A percentile compares a stretch with the other conserved stretches of the same genome.
phyloP scores from a whole-genome alignment of 2,329 filamentous ascomycete species.

The Pseudogymnoascus verrucosus region DNA sequence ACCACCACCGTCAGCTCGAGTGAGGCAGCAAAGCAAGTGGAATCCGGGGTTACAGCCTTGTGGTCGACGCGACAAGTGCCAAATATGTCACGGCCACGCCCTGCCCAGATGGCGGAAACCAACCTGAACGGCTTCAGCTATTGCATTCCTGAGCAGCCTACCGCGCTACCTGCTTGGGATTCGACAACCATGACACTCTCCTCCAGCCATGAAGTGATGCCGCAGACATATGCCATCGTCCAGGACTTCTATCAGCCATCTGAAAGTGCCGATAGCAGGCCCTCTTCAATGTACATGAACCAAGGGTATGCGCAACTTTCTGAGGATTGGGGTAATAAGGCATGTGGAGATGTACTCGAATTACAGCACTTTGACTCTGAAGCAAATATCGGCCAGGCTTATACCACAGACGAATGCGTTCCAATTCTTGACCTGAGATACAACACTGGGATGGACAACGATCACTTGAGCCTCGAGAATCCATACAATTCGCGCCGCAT shows the following conservation, averaged over 20 bases:
- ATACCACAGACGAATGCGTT: constrained; percentile 54
- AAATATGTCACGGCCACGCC: constrained; percentile 40
- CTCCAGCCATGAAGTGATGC: constrained; percentile 41
- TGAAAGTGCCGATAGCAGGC: constrained; percentile 42
- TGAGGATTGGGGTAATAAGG: constrained; percentile 47
- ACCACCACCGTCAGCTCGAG: constrained; percentile 43
- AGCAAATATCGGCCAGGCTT: constrained; percentile 53
- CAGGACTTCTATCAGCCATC: constrained; percentile 48
- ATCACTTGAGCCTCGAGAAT: constrained; percentile 43
- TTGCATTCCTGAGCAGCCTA: constrained; percentile 46
- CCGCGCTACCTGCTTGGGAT: constrained; percentile 49
- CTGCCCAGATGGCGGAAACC: constrained; percentile 50
- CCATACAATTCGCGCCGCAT: constrained; percentile 52
- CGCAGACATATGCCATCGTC: constrained; percentile 48
- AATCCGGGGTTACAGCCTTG: constrained; percentile 39
- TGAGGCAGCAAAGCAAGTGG: constrained; percentile 41
- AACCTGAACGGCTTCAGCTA: constrained; percentile 43
- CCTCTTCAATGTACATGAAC: not conserved
- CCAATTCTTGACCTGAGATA: constrained; percentile 55
- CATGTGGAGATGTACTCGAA: constrained; percentile 49
- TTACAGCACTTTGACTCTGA: constrained; percentile 48
- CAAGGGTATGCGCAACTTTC: constrained; percentile 11
- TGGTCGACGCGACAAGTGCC: constrained; percentile 50
- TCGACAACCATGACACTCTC: constrained; percentile 45
- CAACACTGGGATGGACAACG: constrained; percentile 41